phyloP scores from a whole-genome alignment of 1,284 basidiomycete species.

The Ganoderma sp. region DNA sequence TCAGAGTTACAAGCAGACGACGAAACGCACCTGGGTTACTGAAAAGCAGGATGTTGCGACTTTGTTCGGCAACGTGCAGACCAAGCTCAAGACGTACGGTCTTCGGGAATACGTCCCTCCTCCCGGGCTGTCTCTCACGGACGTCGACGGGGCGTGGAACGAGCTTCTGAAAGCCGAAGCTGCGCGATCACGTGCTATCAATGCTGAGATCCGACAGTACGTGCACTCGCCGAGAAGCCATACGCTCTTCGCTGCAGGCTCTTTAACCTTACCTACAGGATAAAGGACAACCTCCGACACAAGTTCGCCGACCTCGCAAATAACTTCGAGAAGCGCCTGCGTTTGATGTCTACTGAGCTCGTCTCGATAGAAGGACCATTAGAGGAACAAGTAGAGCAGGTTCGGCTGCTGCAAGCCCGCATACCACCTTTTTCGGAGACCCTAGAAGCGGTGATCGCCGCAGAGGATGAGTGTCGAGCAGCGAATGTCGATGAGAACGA shows the following conservation, averaged over 20 bases:
- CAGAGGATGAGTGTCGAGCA: constrained; percentile 80
- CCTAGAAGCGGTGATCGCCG: constrained; percentile 59
- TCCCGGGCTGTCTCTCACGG: constrained; percentile 70
- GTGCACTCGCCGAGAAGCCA: constrained; percentile 37
- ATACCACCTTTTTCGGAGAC: constrained; percentile 66
- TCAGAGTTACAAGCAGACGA: constrained; percentile 83
- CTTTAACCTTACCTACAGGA: constrained; percentile 54
- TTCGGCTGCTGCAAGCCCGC: constrained; percentile 64
- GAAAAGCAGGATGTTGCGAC: constrained; percentile 91
- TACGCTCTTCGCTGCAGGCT: not conserved
- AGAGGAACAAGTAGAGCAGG: constrained; percentile 68
- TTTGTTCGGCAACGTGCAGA: constrained; percentile 92
- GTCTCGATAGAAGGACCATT: constrained; percentile 80
- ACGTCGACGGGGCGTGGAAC: constrained; percentile 85
- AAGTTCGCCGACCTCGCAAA: constrained; percentile 87
- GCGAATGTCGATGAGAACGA: constrained; percentile 98
- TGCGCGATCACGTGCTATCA: constrained; percentile 81
- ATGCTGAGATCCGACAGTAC: constrained; percentile 89
- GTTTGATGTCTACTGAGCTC: constrained; percentile 76
- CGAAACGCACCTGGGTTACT: constrained; percentile 86
- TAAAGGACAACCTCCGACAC: constrained; percentile 87
- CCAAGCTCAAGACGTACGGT: constrained; percentile 92
- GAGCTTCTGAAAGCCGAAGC: constrained; percentile 79
- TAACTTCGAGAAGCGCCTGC: constrained; percentile 78
- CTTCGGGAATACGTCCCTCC: constrained; percentile 85